These are phyloP conservation scores for Podosphaera xanthii DNA, from an alignment of 2,329 filamentous ascomycete genomes.

Conservation along the genomic window DNA sequence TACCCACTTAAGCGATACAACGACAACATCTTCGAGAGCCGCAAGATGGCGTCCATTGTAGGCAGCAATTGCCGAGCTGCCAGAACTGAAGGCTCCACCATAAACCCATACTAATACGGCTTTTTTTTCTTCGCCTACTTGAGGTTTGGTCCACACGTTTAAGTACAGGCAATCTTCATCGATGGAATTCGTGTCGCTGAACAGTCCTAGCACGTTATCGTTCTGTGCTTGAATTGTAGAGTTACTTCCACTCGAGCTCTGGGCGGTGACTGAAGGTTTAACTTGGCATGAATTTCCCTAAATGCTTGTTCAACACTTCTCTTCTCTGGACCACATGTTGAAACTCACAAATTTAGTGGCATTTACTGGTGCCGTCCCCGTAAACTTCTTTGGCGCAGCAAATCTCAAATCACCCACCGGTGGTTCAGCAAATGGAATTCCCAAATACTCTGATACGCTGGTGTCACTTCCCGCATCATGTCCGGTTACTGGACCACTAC, in stretches of 20 bases:
- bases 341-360: slow-evolving; percentile 11
- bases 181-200: slow-evolving; percentile 1
- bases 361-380: slow-evolving; percentile 6
- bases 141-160: slow-evolving; percentile 19
- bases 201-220: slow-evolving; percentile 2
- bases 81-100: slow-evolving; percentile 20
- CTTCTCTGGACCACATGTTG: neutral
- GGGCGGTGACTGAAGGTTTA: neutral
- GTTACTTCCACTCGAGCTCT: neutral
- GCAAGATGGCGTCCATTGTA: slow-evolving; percentile 24
- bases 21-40: slow-evolving; percentile 21
- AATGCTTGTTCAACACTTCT: slow-evolving; percentile 2
- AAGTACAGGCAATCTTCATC: slow-evolving; percentile 20
- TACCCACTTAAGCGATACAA: slow-evolving; percentile 25
- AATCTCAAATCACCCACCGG: slow-evolving; percentile 20
- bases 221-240: slow-evolving; percentile 5
- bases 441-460: slow-evolving; percentile 17
- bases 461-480: slow-evolving; percentile 8
- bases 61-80: slow-evolving; percentile 18
- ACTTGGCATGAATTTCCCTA: slow-evolving; percentile 9
- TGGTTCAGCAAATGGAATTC: slow-evolving; percentile 20
- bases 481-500: slow-evolving; percentile 12
- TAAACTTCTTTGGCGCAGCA: slow-evolving; percentile 13
- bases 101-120: slow-evolving; percentile 13
- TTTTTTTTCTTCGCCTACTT: slow-evolving; percentile 16